Evolutionary conservation across 805 yeast species (phyloP).

Genomic region (Ogataea chonburiensis): DNA sequence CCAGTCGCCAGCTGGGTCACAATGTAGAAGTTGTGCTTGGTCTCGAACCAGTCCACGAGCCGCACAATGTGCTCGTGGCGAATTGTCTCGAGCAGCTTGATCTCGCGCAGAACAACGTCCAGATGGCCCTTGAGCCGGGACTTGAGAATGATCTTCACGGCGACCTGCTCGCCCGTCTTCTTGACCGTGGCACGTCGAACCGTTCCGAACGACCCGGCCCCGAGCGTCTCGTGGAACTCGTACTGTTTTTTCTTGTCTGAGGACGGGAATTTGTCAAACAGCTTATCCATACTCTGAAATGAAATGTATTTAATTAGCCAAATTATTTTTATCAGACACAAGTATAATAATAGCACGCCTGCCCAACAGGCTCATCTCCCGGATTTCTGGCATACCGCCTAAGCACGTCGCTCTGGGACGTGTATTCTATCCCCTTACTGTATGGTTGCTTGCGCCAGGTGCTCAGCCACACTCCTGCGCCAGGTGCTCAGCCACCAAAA

Average conservation of each 20-base stretch:
- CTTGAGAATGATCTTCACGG: slow-evolving; percentile 84
- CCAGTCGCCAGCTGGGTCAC: slow-evolving; percentile 96
- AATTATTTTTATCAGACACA: slow-evolving; percentile 3
- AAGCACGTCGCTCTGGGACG: too few relatives aligned
- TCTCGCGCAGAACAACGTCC: slow-evolving; percentile 74
- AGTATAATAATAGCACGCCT: too few relatives aligned
- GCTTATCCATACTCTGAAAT: slow-evolving; percentile 15
- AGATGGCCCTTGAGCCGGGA: slow-evolving; percentile 70
- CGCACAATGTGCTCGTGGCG: slow-evolving; percentile 86
- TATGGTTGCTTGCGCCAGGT: slow-evolving; percentile 6
- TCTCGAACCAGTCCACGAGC: slow-evolving; percentile 90
- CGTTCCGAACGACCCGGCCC: slow-evolving; percentile 95
- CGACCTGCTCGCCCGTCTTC: slow-evolving; percentile 64
- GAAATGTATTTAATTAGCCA: not conserved
- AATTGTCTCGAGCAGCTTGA: slow-evolving; percentile 63
- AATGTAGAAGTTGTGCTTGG: slow-evolving; percentile 86
- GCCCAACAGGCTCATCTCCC: too few relatives aligned
- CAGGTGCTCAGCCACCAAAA: not conserved
- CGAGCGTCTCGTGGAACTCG: slow-evolving; percentile 78
- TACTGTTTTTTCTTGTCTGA: slow-evolving; percentile 59
- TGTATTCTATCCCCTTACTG: too few relatives aligned
- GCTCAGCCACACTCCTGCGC: slow-evolving; percentile 5
- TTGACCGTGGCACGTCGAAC: slow-evolving; percentile 67
- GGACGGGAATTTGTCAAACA: slow-evolving; percentile 16
- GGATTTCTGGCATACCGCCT: too few relatives aligned